A percentile compares a stretch with the other conserved stretches of the same genome.
Conservation (phyloP, 148 eudicot genomes). For the Cornus florida region DNA sequence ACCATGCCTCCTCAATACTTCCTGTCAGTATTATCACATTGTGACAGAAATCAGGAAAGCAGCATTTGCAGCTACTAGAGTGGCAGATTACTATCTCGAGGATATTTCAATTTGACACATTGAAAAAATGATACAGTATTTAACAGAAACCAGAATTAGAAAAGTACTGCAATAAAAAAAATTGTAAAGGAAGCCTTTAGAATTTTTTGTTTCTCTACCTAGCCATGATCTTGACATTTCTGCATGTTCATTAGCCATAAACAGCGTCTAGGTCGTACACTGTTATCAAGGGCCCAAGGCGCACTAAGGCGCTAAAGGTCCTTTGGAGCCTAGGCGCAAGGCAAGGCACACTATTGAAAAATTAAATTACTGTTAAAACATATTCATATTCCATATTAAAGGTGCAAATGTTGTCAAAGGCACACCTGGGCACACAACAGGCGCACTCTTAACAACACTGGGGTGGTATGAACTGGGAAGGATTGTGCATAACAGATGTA, state of each 20-base stretch:
- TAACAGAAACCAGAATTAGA: neutral
- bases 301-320: no score
- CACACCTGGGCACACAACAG: no score
- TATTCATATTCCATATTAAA: no score
- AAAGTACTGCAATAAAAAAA: neutral
- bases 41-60: slow-evolving; percentile 2
- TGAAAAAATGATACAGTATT: neutral
- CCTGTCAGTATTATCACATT: slow-evolving; percentile 43
- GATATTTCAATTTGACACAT: neutral
- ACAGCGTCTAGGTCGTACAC: no score
- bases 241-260: neutral
- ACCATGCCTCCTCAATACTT: slow-evolving; percentile 84
- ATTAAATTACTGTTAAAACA: no score
- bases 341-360: no score
- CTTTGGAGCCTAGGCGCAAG: no score
- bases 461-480: neutral
- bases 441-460: no score
- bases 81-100: neutral
- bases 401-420: no score
- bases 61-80: neutral
- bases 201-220: neutral
- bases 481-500: neutral
- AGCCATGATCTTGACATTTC: slow-evolving; percentile 1
- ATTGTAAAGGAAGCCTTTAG: neutral
- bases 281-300: no score